Conservation (phyloP, 2,329 filamentous ascomycete genomes). For the Phyllosticta citribraziliensis region DNA sequence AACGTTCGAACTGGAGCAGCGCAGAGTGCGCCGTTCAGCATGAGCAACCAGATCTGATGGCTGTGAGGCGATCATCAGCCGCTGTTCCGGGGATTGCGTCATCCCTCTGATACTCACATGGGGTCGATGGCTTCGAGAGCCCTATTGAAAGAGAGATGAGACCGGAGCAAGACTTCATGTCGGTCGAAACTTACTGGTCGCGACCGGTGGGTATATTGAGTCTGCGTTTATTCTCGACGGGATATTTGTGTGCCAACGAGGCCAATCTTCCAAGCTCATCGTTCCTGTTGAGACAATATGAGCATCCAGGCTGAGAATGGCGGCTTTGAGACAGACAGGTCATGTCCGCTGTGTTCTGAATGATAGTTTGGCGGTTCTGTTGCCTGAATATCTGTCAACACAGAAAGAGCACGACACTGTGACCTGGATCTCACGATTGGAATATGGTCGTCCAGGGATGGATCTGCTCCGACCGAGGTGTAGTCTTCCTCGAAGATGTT, state of each 20-base stretch:
- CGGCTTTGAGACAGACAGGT: background rate
- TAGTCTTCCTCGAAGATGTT: no score
- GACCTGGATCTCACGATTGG: background rate
- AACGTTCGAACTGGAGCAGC: conserved; percentile 17
- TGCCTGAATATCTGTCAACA: background rate
- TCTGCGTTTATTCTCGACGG: background rate
- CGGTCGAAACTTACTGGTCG: background rate
- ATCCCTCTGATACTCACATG: background rate
- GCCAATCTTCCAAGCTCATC: background rate
- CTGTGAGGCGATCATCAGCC: conserved; percentile 2
- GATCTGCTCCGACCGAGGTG: no score
- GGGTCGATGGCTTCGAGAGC: background rate
- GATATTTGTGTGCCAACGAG: background rate
- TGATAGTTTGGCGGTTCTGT: no score
- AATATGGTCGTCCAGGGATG: background rate
- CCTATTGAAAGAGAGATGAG: background rate
- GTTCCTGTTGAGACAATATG: background rate
- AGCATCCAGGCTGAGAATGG: background rate
- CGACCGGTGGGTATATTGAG: background rate
- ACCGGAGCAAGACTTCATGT: background rate
- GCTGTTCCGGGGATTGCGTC: background rate
- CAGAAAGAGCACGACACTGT: no score
- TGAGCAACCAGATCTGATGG: conserved; percentile 25
- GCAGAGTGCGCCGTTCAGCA: conserved; percentile 24
- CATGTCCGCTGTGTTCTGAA: background rate